phyloP scores from a whole-genome alignment of 805 yeast genomes.

The Komagataella kurtzmanii region DNA sequence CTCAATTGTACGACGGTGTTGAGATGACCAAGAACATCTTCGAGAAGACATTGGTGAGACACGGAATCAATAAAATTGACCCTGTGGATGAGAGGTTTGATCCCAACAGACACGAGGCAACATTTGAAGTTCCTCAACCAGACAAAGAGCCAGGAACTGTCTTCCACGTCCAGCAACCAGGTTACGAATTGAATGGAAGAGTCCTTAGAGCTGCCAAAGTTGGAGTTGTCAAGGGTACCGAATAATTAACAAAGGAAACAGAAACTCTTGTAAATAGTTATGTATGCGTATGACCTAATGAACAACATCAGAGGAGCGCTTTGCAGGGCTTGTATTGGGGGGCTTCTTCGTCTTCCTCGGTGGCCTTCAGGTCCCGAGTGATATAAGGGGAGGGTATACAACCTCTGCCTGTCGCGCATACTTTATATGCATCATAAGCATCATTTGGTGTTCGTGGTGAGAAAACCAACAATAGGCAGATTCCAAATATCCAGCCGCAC shows the following conservation, averaged over 20 bases:
- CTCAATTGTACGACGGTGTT: conserved; percentile 76
- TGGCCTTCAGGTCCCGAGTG: no score
- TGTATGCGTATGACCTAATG: neutral
- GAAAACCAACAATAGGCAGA: neutral
- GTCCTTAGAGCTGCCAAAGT: conserved; percentile 94
- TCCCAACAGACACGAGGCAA: conserved; percentile 88
- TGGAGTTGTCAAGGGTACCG: conserved; percentile 65
- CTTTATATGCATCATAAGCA: neutral
- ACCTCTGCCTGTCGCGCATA: neutral
- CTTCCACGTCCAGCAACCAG: conserved; percentile 85
- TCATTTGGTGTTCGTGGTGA: neutral
- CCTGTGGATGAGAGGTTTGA: conserved; percentile 81
- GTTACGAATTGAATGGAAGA: conserved; percentile 74
- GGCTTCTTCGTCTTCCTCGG: no score
- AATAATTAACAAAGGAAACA: conserved; percentile 9
- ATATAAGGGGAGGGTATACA: neutral
- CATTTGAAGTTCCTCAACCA: conserved; percentile 77
- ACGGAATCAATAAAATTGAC: conserved; percentile 70
- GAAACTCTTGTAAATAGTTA: neutral
- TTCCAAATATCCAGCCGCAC: neutral
- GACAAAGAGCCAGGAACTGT: conserved; percentile 88
- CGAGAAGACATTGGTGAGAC: conserved; percentile 67
- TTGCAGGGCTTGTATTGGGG: no score
- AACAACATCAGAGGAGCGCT: neutral
- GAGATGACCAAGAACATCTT: conserved; percentile 80